These are phyloP conservation scores for Metarhizium anisopliae DNA, from an alignment of 2,329 filamentous ascomycete genomes.

Conservation along the genomic window DNA sequence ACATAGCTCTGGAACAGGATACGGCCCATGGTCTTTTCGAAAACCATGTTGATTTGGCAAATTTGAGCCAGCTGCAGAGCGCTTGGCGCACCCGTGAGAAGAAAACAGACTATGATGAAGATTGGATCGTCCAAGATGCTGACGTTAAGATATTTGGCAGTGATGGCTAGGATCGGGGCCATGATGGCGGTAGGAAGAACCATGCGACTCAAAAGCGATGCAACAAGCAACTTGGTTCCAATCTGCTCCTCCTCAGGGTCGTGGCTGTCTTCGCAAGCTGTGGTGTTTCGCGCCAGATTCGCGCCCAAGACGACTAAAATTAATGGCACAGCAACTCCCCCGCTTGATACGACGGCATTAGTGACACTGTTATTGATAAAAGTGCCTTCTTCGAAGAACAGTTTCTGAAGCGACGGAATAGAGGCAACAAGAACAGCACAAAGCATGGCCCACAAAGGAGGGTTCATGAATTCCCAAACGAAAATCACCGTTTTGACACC, in stretches of 20 bases:
- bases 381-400: conserved; percentile 83
- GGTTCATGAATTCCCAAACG: conserved; percentile 94
- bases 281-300: conserved; percentile 86
- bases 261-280: conserved; percentile 53
- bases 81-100: conserved; percentile 87
- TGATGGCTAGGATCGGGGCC: conserved; percentile 77
- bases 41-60: conserved; percentile 96
- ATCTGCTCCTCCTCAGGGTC: conserved; percentile 63
- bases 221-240: conserved; percentile 71
- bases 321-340: conserved; percentile 84
- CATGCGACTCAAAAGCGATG: conserved; percentile 84
- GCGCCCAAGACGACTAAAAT: conserved; percentile 93
- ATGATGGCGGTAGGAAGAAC: conserved; percentile 84
- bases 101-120: conserved; percentile 95
- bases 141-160: conserved; percentile 83
- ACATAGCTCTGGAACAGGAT: conserved; percentile 84
- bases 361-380: conserved; percentile 93
- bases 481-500: conserved; percentile 48
- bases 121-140: conserved; percentile 97
- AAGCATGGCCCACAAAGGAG: conserved; percentile 95
- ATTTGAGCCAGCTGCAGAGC: conserved; percentile 95
- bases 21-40: conserved; percentile 87
- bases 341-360: conserved; percentile 74
- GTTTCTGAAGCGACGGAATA: conserved; percentile 67
- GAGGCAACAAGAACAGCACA: conserved; percentile 85